Conservation (phyloP, 768 basidiomycete genomes). For the Peribolospora kevripleyi region DNA sequence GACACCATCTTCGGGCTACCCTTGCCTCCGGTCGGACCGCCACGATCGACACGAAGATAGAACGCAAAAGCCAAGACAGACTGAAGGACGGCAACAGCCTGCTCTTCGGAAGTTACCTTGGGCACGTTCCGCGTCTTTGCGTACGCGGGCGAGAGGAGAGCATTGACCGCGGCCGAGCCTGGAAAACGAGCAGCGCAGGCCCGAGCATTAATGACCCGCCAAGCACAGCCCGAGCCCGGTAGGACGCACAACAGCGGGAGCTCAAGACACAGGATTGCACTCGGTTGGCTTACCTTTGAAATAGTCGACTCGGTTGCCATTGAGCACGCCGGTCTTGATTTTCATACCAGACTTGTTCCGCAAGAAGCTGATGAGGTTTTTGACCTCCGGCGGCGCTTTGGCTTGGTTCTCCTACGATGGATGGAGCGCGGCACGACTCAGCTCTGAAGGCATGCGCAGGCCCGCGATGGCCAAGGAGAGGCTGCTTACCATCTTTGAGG, state of each 20-base stretch:
- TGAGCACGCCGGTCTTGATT: slow-evolving; percentile 63
- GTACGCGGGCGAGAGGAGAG: slow-evolving; percentile 76
- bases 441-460: neutral
- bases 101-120: slow-evolving; percentile 39
- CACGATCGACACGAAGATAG: slow-evolving; percentile 74
- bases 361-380: slow-evolving; percentile 63
- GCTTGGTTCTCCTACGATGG: slow-evolving; percentile 4
- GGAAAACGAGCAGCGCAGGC: neutral
- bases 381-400: slow-evolving; percentile 29
- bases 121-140: slow-evolving; percentile 47
- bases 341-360: slow-evolving; percentile 72
- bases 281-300: slow-evolving; percentile 54
- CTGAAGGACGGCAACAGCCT: slow-evolving; percentile 43
- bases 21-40: slow-evolving; percentile 33
- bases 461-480: too few species aligned
- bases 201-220: neutral
- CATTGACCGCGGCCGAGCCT: slow-evolving; percentile 87
- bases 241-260: neutral
- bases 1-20: slow-evolving; percentile 24
- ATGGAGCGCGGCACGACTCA: neutral
- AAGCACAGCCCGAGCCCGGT: neutral
- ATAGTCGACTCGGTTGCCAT: slow-evolving; percentile 87
- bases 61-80: slow-evolving; percentile 61
- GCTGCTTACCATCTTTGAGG: too few species aligned
- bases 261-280: neutral